Evolutionary conservation across 1,139 yeast genomes (phyloP), one percentile per base, ranked within the genome.

Genomic region (Candida labiduridarum): DNA sequence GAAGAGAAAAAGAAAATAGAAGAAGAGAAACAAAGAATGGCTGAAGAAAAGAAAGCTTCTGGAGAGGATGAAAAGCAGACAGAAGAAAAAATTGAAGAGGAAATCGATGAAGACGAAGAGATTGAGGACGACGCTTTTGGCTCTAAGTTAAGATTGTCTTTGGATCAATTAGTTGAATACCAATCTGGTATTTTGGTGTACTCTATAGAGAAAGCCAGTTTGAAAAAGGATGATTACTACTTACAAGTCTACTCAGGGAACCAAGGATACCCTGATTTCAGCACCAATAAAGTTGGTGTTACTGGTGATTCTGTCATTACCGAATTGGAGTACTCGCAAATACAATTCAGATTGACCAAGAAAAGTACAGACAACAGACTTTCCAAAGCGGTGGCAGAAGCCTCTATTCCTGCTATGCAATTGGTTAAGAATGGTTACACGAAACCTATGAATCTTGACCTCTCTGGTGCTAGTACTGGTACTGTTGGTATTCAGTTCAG

Each of bases 181-280:
- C 79, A 82, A 56, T 76, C 89, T 45, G 99, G 99, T 73, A 84
- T 91, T 18, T 73, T 92, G 49, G 87, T 87, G 1, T 80, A 78
- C 58, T 84, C 89, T 48, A 63, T 94, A 36, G 65, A 83, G 34
- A 83, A 83, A 30, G 89, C 87, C 49, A 75, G 71, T 34, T 66
- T 85, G 39, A 68, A 80, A 42, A 76, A 78, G 55, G 76, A 76
- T 34, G 83, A 80, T 51, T 73, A 82, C 6, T 88, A 77, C 60
- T 72, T 92, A 34, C 96, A 90, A 65, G 79, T 84, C 0, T 87
- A 80, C 63, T 84, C 89, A 59, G 97, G 92, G 66, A 85, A 83
- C 57, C 81, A 76, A 56, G 87, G 91, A 4, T 83, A 82, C 63
- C 74, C 85, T 16, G 80, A 83, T 51, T 85, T 74, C 64, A 76